Percentiles rank a stretch among this genome's conserved stretches.
These are phyloP conservation scores for Veloboletus limbatus DNA, from an alignment of 1,284 basidiomycete genomes.

Conservation along the genomic window DNA sequence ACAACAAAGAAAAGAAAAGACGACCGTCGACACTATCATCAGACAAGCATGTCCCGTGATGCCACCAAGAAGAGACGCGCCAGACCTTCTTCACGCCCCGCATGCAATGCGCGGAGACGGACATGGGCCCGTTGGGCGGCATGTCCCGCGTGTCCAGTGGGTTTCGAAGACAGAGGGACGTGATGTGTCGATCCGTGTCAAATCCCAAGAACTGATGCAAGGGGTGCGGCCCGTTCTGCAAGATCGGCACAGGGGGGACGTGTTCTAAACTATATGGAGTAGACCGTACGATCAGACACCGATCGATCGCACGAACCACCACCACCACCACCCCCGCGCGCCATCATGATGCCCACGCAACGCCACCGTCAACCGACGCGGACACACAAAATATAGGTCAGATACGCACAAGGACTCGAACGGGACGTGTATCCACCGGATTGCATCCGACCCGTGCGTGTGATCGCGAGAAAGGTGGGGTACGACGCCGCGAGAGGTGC, in stretches of 20 bases:
- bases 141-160: constrained; percentile 60
- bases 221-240: constrained; percentile 49
- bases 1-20: no score
- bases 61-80: background rate
- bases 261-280: constrained; percentile 67
- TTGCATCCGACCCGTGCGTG: constrained; percentile 42
- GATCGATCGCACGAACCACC: no score
- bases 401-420: constrained; percentile 78
- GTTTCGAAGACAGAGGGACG: constrained; percentile 64
- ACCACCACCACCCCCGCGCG: no score
- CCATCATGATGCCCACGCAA: no score
- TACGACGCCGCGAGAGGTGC: constrained; percentile 69
- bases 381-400: background rate
- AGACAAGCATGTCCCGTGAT: background rate
- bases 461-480: constrained; percentile 74
- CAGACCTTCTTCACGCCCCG: constrained; percentile 71
- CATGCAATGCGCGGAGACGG: constrained; percentile 55
- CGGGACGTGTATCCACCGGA: constrained; percentile 64
- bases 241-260: constrained; percentile 55
- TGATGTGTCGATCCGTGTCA: constrained; percentile 44
- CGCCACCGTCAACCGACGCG: background rate
- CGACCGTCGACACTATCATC: constrained; percentile 3
- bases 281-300: no score
- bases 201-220: constrained; percentile 62
- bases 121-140: constrained; percentile 63